Evolutionary conservation across 2,329 filamentous ascomycete species (phyloP).

Genomic region (Stemphylium beticola): DNA sequence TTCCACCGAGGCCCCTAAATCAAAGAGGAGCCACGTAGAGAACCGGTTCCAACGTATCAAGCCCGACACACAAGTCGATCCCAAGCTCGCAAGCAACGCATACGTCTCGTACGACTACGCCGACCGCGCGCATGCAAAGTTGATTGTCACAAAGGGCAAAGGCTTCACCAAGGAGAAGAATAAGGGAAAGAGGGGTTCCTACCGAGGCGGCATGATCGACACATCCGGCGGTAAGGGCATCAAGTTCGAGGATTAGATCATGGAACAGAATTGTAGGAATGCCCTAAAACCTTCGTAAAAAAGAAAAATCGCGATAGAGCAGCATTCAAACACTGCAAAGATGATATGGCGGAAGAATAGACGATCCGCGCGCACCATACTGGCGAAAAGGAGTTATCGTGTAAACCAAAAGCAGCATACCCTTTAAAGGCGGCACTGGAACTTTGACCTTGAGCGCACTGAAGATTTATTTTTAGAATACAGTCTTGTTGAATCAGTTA

Average conservation of each 20-base stretch:
- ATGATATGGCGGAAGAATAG: not conserved
- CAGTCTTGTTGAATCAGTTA: not conserved
- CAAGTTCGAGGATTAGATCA: constrained; percentile 83
- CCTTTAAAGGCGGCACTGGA: constrained; percentile 14
- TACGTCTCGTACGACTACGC: constrained; percentile 89
- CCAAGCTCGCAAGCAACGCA: constrained; percentile 75
- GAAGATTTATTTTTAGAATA: not conserved
- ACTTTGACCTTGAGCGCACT: not conserved
- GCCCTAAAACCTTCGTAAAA: not conserved
- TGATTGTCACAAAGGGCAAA: constrained; percentile 91
- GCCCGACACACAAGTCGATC: constrained; percentile 71
- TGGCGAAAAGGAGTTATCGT: constrained; percentile 16
- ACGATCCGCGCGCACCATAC: constrained; percentile 4
- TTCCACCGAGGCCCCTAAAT: constrained; percentile 42
- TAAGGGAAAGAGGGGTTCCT: constrained; percentile 80
- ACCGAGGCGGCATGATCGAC: constrained; percentile 88
- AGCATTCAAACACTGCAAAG: not conserved
- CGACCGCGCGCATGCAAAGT: constrained; percentile 82
- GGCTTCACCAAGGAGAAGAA: constrained; percentile 99
- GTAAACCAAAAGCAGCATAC: constrained; percentile 31
- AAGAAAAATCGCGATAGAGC: not conserved
- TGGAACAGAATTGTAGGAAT: not conserved
- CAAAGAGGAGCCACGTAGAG: constrained; percentile 39
- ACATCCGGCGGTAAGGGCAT: constrained; percentile 81
- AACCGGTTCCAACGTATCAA: constrained; percentile 79